A percentile compares a stretch with the other conserved stretches of the same genome.
These are phyloP conservation scores for Chiua sp. DNA, from an alignment of 1,284 basidiomycete species.

Conservation along the genomic window DNA sequence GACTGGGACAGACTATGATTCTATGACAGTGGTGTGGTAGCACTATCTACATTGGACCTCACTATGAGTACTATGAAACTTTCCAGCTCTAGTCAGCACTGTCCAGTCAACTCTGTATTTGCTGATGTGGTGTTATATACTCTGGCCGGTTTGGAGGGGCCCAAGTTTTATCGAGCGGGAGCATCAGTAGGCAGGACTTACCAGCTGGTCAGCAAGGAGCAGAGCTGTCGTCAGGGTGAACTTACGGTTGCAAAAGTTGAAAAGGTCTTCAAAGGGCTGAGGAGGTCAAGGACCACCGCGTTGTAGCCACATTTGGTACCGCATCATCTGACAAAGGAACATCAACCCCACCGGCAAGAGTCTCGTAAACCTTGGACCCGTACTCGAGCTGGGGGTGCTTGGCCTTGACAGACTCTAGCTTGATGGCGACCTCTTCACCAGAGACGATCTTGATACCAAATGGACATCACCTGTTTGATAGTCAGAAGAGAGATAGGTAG, in stretches of 20 bases:
- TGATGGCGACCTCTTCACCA: conserved; percentile 99
- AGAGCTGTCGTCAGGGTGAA: conserved; percentile 98
- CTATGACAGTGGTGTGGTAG: no score
- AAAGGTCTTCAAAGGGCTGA: conserved; percentile 97
- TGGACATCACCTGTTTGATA: conserved; percentile 88
- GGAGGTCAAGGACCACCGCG: conserved; percentile 98
- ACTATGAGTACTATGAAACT: no score
- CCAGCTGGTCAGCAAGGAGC: conserved; percentile 96
- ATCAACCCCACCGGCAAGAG: conserved; percentile 97
- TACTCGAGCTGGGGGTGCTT: conserved; percentile 99
- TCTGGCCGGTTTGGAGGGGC: no score
- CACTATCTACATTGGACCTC: no score
- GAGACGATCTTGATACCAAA: conserved; percentile 99
- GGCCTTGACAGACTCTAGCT: conserved; percentile 99
- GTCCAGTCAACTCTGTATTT: no score
- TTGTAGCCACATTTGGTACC: conserved; percentile 99
- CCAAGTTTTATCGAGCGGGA: no score
- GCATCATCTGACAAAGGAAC: conserved; percentile 99
- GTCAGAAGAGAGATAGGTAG: neutral
- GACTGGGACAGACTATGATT: no score
- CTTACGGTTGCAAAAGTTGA: conserved; percentile 99
- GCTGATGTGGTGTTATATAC: neutral
- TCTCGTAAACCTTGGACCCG: conserved; percentile 97
- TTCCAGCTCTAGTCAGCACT: no score
- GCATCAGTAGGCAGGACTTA: no score